phyloP scores from a whole-genome alignment of 345 rosid genomes.

The Linum trigynum region DNA sequence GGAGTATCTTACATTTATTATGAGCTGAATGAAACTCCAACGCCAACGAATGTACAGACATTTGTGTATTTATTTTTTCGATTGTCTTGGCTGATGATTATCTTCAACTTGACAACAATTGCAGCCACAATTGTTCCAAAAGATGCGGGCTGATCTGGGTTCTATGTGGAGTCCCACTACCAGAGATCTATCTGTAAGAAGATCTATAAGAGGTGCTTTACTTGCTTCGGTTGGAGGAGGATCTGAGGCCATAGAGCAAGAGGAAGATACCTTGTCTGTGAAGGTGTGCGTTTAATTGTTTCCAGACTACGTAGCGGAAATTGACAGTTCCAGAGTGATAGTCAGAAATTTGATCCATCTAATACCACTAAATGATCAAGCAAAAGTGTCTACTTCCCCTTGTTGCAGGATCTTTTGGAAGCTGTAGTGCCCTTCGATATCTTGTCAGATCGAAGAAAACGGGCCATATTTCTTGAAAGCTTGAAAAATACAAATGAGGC shows the following conservation, averaged over 20 bases:
- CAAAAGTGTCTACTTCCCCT: not conserved
- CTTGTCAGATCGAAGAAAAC: conserved; percentile 49
- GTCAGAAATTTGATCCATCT: conserved; percentile 26
- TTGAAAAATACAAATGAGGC: conserved; percentile 32
- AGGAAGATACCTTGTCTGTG: conserved; percentile 32
- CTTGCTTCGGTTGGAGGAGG: conserved; percentile 12
- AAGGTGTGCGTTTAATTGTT: conserved; percentile 25
- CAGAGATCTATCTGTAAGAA: conserved; percentile 37
- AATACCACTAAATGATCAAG: conserved; percentile 5
- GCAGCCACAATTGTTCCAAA: conserved; percentile 61
- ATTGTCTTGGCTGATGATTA: not conserved
- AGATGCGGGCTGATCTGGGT: conserved; percentile 59
- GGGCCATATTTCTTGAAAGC: conserved; percentile 35
- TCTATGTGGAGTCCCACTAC: conserved; percentile 52
- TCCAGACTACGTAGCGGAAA: not conserved
- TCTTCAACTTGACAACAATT: not conserved
- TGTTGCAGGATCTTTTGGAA: conserved; percentile 59
- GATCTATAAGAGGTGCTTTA: conserved; percentile 28
- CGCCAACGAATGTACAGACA: not conserved
- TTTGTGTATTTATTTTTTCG: not conserved
- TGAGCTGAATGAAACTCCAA: conserved; percentile 5
- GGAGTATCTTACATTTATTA: not conserved
- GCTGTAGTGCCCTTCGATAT: conserved; percentile 67
- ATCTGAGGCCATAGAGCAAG: conserved; percentile 19
- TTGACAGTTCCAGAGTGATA: not conserved